Conservation (phyloP, 2,329 filamentous ascomycete genomes). For the Paraphoma sp. region DNA sequence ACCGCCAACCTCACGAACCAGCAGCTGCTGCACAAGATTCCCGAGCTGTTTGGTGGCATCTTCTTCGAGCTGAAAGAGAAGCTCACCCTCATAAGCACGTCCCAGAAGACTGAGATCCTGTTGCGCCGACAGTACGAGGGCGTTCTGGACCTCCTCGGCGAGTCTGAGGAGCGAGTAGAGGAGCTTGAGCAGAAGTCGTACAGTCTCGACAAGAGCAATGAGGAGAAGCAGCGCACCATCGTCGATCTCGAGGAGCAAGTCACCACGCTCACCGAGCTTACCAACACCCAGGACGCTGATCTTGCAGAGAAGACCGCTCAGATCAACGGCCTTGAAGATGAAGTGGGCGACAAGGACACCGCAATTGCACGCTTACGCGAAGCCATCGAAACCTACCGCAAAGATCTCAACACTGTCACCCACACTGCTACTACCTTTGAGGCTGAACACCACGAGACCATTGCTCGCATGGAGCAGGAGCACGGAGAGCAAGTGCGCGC, state of each 20-base stretch:
- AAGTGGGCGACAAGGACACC: slow-evolving; percentile 43
- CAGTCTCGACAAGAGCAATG: slow-evolving; percentile 46
- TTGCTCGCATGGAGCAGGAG: slow-evolving; percentile 49
- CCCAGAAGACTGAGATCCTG: slow-evolving; percentile 46
- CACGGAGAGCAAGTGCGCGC: slow-evolving; percentile 45
- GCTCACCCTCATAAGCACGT: slow-evolving; percentile 31
- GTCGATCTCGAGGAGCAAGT: slow-evolving; percentile 46
- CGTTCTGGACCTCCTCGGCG: slow-evolving; percentile 36
- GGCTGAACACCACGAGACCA: slow-evolving; percentile 43
- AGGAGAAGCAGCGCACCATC: slow-evolving; percentile 47
- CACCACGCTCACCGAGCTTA: slow-evolving; percentile 30
- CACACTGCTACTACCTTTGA: slow-evolving; percentile 50
- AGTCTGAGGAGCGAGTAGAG: slow-evolving; percentile 42
- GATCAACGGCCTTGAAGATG: slow-evolving; percentile 35
- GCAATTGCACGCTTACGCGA: slow-evolving; percentile 46
- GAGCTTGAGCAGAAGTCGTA: slow-evolving; percentile 46
- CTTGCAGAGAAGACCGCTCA: slow-evolving; percentile 36
- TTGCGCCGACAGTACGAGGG: slow-evolving; percentile 44
- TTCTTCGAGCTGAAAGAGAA: slow-evolving; percentile 42
- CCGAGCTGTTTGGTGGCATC: slow-evolving; percentile 47
- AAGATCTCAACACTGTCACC: slow-evolving; percentile 47
- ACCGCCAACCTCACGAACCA: slow-evolving; percentile 47
- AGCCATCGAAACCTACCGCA: slow-evolving; percentile 49
- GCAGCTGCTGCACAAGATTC: slow-evolving; percentile 48
- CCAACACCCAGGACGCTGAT: slow-evolving; percentile 44